These are phyloP conservation scores for Macrophomina pseudophaseolina DNA, from an alignment of 2,329 filamentous ascomycete species.

Conservation along the genomic window DNA sequence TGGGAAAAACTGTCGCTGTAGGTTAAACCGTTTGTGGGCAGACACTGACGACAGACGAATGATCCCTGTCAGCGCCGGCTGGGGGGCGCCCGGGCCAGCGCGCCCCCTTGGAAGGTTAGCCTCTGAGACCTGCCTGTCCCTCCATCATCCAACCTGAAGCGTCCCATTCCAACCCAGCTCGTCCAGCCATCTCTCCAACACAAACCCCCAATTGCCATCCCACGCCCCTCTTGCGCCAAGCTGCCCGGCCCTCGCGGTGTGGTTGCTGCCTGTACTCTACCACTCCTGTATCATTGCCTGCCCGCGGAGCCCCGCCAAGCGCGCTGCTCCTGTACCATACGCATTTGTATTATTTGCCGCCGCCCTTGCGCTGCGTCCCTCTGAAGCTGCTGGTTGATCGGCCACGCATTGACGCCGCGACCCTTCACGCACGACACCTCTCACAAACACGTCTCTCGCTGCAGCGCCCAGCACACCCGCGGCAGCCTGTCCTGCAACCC, in stretches of 20 bases:
- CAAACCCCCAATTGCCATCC: neutral
- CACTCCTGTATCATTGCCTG: neutral
- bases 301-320: neutral
- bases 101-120: too few relatives aligned
- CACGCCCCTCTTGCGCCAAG: neutral
- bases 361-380: constrained; percentile 9
- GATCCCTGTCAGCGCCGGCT: neutral
- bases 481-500: constrained; percentile 19
- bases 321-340: neutral
- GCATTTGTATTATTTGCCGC: constrained; percentile 11
- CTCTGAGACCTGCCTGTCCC: too few relatives aligned
- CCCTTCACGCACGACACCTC: neutral
- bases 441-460: neutral
- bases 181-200: neutral
- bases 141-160: too few relatives aligned
- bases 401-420: constrained; percentile 25
- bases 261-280: neutral
- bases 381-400: constrained; percentile 12
- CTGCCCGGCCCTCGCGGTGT: too few relatives aligned
- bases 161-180: too few relatives aligned
- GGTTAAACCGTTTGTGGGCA: neutral
- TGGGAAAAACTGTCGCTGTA: neutral
- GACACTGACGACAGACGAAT: neutral
- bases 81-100: too few relatives aligned
- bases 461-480: constrained; percentile 17